phyloP scores from a whole-genome alignment of 345 rosid genomes.

The Euphorbia pulcherrima region DNA sequence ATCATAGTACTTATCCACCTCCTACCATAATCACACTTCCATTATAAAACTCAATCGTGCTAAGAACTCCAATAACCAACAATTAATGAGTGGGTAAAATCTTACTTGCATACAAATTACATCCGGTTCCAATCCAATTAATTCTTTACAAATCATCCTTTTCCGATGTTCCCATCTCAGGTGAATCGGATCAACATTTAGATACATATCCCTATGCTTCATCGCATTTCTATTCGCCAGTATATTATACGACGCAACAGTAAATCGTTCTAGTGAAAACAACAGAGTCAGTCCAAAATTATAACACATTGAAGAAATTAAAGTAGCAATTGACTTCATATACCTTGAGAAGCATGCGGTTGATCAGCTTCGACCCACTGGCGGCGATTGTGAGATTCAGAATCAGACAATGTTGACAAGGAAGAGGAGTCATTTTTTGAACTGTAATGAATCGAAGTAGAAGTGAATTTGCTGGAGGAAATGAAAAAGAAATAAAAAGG shows the following conservation, averaged over 20 bases:
- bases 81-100: not conserved
- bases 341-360: slow-evolving; percentile 44
- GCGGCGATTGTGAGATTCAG: slow-evolving; percentile 45
- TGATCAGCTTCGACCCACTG: slow-evolving; percentile 59
- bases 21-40: slow-evolving; percentile 37
- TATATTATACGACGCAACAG: slow-evolving; percentile 67
- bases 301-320: too few species aligned
- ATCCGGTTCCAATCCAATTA: slow-evolving; percentile 55
- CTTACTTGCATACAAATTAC: slow-evolving; percentile 71
- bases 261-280: slow-evolving; percentile 44
- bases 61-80: not conserved
- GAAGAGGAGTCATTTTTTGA: not conserved
- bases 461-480: slow-evolving; percentile 10
- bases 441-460: slow-evolving; percentile 18
- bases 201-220: slow-evolving; percentile 57
- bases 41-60: slow-evolving; percentile 14
- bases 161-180: slow-evolving; percentile 67
- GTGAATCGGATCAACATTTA: slow-evolving; percentile 47
- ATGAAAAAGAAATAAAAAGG: slow-evolving; percentile 8
- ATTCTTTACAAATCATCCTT: slow-evolving; percentile 56
- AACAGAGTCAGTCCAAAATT: not conserved
- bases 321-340: not conserved
- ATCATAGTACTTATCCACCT: slow-evolving; percentile 75
- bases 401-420: slow-evolving; percentile 11
- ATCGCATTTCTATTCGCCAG: slow-evolving; percentile 64